phyloP scores from a whole-genome alignment of 2,329 filamentous ascomycete genomes.

The Apiospora malaysiana region DNA sequence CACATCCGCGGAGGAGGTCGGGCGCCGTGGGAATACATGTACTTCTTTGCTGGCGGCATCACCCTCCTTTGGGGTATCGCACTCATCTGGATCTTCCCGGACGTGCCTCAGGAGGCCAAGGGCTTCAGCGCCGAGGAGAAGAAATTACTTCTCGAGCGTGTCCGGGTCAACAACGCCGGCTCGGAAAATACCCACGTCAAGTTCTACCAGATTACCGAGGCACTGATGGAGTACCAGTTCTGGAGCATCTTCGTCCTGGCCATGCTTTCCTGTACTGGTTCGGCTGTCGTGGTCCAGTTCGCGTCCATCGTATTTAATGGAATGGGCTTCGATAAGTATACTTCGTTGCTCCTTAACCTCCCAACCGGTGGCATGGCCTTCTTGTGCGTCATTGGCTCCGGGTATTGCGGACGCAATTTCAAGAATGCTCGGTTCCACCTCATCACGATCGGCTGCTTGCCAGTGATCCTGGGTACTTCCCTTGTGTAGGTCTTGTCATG shows the following conservation, averaged over 20 bases:
- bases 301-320: conserved; percentile 41
- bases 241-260: conserved; percentile 40
- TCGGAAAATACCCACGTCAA: conserved; percentile 36
- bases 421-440: conserved; percentile 37
- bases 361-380: conserved; percentile 41
- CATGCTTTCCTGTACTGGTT: conserved; percentile 38
- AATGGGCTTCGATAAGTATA: conserved; percentile 42
- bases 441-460: conserved; percentile 34
- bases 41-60: conserved; percentile 41
- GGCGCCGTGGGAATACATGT: conserved; percentile 43
- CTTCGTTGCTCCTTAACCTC: conserved; percentile 42
- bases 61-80: conserved; percentile 34
- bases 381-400: conserved; percentile 38
- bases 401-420: conserved; percentile 35
- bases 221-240: conserved; percentile 36
- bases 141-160: conserved; percentile 33
- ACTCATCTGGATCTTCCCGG: conserved; percentile 38
- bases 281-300: conserved; percentile 39
- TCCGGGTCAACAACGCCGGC: conserved; percentile 38
- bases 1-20: conserved; percentile 37
- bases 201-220: conserved; percentile 36
- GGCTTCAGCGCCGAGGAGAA: conserved; percentile 39
- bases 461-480: conserved; percentile 38
- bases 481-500: conserved; percentile 26
- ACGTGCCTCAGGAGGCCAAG: conserved; percentile 37